Conservation (phyloP, 1,139 yeast species). For the Tardiomyces blankii region DNA sequence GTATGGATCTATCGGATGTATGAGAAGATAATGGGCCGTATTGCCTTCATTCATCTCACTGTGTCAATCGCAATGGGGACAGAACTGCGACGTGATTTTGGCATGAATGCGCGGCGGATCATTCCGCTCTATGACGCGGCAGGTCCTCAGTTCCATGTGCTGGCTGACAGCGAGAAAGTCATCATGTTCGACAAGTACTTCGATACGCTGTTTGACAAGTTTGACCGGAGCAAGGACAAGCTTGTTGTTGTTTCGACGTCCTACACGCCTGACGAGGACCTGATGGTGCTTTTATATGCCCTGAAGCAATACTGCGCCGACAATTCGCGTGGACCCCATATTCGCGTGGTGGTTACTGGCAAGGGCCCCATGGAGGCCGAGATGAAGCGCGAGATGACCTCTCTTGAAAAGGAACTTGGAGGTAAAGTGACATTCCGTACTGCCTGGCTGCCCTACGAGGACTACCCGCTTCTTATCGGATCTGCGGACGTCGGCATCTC, state of each 20-base stretch:
- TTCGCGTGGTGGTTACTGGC: conserved; percentile 75
- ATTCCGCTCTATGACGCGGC: conserved; percentile 30
- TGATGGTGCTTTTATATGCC: conserved; percentile 57
- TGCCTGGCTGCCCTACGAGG: conserved; percentile 70
- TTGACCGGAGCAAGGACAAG: conserved; percentile 35
- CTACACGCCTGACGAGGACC: conserved; percentile 93
- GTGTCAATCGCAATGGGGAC: conserved; percentile 70
- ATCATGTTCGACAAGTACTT: conserved; percentile 29
- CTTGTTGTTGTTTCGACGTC: conserved; percentile 80
- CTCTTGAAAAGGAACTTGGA: conserved; percentile 32
- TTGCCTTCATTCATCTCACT: conserved; percentile 61
- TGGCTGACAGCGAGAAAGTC: conserved; percentile 22
- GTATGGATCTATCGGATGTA: conserved; percentile 40
- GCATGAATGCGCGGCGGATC: conserved; percentile 30
- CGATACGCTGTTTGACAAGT: conserved; percentile 33
- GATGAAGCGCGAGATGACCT: conserved; percentile 19
- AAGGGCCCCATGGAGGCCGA: conserved; percentile 67
- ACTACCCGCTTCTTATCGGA: conserved; percentile 67
- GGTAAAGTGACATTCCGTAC: conserved; percentile 23
- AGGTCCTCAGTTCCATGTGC: conserved; percentile 53
- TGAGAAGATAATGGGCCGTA: conserved; percentile 39
- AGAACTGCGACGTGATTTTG: conserved; percentile 46
- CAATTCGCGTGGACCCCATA: conserved; percentile 30
- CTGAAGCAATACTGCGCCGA: conserved; percentile 45
- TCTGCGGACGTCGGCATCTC: conserved; percentile 85